A percentile compares a stretch with the other conserved stretches of the same genome.
Conservation (phyloP, 805 yeast genomes). For the Saccharomycopsis sp. region DNA sequence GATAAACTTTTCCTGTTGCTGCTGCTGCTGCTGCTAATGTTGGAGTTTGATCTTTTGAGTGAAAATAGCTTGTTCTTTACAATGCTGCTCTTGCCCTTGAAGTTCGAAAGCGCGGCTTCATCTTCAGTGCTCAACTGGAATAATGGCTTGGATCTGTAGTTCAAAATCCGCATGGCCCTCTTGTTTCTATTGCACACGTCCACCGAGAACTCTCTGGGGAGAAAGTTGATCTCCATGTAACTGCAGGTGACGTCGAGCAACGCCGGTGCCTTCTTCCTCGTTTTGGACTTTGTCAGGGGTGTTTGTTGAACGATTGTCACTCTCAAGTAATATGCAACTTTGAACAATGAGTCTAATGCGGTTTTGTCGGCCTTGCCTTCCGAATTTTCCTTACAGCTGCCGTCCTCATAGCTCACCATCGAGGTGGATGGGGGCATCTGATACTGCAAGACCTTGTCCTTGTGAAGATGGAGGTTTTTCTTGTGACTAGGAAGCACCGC, state of each 20-base stretch:
- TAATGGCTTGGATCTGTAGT: neutral
- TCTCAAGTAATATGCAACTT: constrained; percentile 8
- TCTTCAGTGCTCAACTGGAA: neutral
- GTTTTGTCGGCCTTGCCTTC: too few relatives aligned
- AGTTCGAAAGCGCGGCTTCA: too few relatives aligned
- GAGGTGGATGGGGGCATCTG: constrained; percentile 15
- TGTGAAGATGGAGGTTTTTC: constrained; percentile 1
- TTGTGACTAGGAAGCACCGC: neutral
- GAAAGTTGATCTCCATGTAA: constrained; percentile 8
- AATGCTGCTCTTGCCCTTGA: too few relatives aligned
- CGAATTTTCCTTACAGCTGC: too few relatives aligned
- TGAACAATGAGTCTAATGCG: constrained; percentile 2
- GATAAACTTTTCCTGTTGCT: too few relatives aligned
- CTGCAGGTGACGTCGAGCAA: neutral
- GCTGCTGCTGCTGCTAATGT: too few relatives aligned
- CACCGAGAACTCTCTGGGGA: constrained; percentile 14
- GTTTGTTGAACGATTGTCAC: neutral
- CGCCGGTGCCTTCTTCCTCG: neutral
- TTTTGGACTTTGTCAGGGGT: neutral
- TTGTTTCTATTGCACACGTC: constrained; percentile 7
- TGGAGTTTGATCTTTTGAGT: too few relatives aligned
- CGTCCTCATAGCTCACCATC: too few relatives aligned
- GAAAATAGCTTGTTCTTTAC: too few relatives aligned
- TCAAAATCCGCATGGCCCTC: neutral
- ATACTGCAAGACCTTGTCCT: constrained; percentile 4